Conservation (phyloP, 179 eudicot species). For the Camellia oleifera region DNA sequence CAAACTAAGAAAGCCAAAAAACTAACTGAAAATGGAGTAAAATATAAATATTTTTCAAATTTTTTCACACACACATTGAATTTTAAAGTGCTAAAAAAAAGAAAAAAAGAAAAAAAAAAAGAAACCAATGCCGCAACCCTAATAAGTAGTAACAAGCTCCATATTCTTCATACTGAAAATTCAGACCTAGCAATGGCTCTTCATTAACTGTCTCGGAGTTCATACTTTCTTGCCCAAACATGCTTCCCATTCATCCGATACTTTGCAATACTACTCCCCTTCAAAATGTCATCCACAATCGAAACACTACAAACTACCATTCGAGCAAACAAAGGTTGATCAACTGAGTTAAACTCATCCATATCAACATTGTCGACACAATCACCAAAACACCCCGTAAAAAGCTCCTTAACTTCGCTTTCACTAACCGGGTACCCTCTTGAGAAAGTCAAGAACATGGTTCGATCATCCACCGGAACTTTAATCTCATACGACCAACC, state of each 20-base stretch:
- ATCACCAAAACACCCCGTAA: constrained; percentile 34
- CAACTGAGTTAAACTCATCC: constrained; percentile 12
- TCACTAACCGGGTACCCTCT: constrained; percentile 39
- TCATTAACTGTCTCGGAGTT: constrained; percentile 17
- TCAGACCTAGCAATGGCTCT: background rate
- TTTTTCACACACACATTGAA: no score
- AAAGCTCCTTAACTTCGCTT: constrained; percentile 29
- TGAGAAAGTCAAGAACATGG: constrained; percentile 48
- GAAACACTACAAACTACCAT: constrained; percentile 32
- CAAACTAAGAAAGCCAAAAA: no score
- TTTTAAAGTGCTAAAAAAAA: no score
- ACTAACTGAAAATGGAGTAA: no score
- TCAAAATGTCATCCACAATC: constrained; percentile 38
- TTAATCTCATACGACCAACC: constrained; percentile 37
- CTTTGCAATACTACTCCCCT: constrained; percentile 27
- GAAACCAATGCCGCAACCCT: background rate
- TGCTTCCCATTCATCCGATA: constrained; percentile 45
- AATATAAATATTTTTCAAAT: no score
- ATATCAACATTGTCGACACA: constrained; percentile 36
- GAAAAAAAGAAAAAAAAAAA: no score
- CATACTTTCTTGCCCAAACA: constrained; percentile 60
- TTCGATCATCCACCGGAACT: constrained; percentile 34
- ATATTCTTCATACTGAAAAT: background rate
- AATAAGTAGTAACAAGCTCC: background rate
- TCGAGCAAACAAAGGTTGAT: constrained; percentile 36